These are phyloP conservation scores for Mycosarcoma maydis DNA, from an alignment of 1,284 basidiomycete species.

Conservation along the genomic window DNA sequence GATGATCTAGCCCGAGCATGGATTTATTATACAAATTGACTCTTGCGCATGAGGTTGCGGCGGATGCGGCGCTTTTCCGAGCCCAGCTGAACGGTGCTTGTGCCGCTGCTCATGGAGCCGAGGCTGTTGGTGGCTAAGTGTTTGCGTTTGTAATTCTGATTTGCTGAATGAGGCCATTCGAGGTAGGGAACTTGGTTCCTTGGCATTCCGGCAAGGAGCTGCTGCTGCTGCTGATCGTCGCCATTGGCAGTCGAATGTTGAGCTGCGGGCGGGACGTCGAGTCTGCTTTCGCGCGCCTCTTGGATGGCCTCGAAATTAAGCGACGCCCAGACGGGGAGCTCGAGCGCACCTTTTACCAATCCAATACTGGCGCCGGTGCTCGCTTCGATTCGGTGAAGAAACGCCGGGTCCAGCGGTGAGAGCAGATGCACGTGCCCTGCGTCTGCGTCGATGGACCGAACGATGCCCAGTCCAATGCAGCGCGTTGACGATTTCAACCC, in stretches of 20 bases:
- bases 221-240: slow-evolving; percentile 5
- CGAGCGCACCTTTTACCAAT: slow-evolving; percentile 84
- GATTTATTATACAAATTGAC: slow-evolving; percentile 30
- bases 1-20: not conserved
- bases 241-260: not conserved
- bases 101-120: not conserved
- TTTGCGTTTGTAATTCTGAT: slow-evolving; percentile 25
- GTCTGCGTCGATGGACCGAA: slow-evolving; percentile 54
- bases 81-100: slow-evolving; percentile 68
- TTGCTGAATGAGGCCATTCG: slow-evolving; percentile 77
- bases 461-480: slow-evolving; percentile 54
- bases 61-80: slow-evolving; percentile 78
- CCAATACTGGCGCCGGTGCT: slow-evolving; percentile 72
- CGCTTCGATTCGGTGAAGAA: slow-evolving; percentile 65
- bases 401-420: slow-evolving; percentile 69
- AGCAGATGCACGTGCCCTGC: slow-evolving; percentile 50
- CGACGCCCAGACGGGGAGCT: slow-evolving; percentile 86
- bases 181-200: slow-evolving; percentile 80
- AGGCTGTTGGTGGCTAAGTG: too few species aligned
- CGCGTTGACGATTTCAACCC: slow-evolving; percentile 6
- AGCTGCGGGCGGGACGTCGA: slow-evolving; percentile 12
- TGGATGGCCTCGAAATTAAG: slow-evolving; percentile 74
- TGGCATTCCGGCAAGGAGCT: slow-evolving; percentile 72
- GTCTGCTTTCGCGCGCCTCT: slow-evolving; percentile 38
- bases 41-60: slow-evolving; percentile 82